phyloP scores from a whole-genome alignment of 495 filamentous ascomycete genomes.

The Podospora comata region DNA sequence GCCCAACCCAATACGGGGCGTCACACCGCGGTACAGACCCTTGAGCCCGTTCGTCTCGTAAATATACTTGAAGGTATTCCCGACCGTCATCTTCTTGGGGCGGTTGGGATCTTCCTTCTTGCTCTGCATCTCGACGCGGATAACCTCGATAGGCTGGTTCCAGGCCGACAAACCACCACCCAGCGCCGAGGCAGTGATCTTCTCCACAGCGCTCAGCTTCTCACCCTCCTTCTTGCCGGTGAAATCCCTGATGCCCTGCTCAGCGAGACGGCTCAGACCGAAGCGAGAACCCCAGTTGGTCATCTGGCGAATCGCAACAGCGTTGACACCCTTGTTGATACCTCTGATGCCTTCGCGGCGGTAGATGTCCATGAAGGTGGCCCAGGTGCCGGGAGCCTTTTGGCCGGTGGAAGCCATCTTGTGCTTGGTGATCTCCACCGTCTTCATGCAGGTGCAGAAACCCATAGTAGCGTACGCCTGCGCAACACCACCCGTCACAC shows the following conservation, averaged over 20 bases:
- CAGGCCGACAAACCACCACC: conserved; percentile 94
- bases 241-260: conserved; percentile 76
- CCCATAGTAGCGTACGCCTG: conserved; percentile 99
- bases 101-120: conserved; percentile 97
- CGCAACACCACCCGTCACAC: conserved; percentile 90
- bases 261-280: conserved; percentile 84
- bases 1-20: conserved; percentile 88
- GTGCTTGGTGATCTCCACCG: conserved; percentile 98
- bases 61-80: conserved; percentile 88
- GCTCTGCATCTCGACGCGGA: conserved; percentile 99
- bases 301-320: conserved; percentile 96
- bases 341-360: conserved; percentile 88
- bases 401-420: conserved; percentile 81
- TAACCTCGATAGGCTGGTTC: conserved; percentile 99
- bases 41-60: conserved; percentile 83
- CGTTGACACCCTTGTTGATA: conserved; percentile 98
- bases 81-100: conserved; percentile 96
- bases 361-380: conserved; percentile 96
- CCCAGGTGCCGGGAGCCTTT: conserved; percentile 82
- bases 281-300: conserved; percentile 99
- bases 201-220: conserved; percentile 75
- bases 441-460: conserved; percentile 99
- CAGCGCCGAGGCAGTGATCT: conserved; percentile 81
- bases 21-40: conserved; percentile 93
- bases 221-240: conserved; percentile 78